A percentile compares a stretch with the other conserved stretches of the same genome.
Conservation (phyloP, 306 rosid genomes). For the Rosa rugosa region DNA sequence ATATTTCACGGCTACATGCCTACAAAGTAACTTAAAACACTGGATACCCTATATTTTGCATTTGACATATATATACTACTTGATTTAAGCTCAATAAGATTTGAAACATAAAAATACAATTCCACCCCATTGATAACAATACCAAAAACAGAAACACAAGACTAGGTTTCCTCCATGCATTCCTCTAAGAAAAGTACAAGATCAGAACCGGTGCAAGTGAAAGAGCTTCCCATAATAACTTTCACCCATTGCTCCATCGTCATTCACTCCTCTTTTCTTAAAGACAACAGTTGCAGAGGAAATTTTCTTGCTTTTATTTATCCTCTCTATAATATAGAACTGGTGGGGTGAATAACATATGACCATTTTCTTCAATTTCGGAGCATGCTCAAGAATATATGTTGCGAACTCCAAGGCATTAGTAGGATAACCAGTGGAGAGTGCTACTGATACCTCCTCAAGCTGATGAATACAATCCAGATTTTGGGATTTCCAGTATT, state of each 20-base stretch:
- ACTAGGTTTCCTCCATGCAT: neutral
- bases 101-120: neutral
- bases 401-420: neutral
- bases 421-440: neutral
- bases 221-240: neutral
- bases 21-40: no score
- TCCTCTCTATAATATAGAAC: neutral
- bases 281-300: neutral
- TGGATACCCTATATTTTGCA: neutral
- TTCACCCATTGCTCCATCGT: neutral
- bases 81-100: neutral
- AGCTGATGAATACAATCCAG: neutral
- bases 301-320: neutral
- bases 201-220: neutral
- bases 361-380: neutral
- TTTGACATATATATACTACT: no score
- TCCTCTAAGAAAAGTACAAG: neutral
- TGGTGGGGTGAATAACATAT: neutral
- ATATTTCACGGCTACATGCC: no score
- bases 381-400: no score
- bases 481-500: slow-evolving; percentile 1
- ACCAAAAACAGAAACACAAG: neutral
- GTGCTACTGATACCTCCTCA: neutral
- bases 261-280: neutral
- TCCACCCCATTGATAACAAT: neutral